Percentiles rank a stretch among this genome's conserved stretches.
Evolutionary conservation across 1,284 basidiomycete genomes (phyloP).

Genomic region (Austroboletus novae-zelandiae): DNA sequence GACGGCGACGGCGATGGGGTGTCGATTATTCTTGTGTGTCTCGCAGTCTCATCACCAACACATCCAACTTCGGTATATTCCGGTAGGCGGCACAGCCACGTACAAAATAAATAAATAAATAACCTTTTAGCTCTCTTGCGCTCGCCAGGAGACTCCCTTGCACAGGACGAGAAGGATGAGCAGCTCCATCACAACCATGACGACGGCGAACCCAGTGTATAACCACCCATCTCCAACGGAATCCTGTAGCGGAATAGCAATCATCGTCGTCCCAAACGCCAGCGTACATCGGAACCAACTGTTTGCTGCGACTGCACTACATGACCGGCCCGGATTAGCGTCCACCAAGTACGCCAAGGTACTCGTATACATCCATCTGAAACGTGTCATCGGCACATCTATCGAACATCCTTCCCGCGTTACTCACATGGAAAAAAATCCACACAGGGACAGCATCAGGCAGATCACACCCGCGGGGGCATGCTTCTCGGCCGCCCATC

Average conservation of each 20-base stretch:
- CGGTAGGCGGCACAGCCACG: conserved; percentile 23
- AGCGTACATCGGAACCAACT: conserved; percentile 66
- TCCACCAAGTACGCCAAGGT: conserved; percentile 78
- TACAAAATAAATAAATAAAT: conserved; percentile 14
- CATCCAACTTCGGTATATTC: conserved; percentile 21
- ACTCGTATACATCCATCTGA: conserved; percentile 68
- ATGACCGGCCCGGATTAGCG: conserved; percentile 71
- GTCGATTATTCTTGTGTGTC: conserved; percentile 29
- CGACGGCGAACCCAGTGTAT: conserved; percentile 69
- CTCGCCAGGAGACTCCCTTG: conserved; percentile 47
- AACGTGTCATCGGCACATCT: conserved; percentile 13
- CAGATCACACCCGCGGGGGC: conserved; percentile 63
- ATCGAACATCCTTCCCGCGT: conserved; percentile 7
- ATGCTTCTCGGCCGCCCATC: conserved; percentile 70
- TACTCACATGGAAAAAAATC: conserved; percentile 69
- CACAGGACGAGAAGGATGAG: conserved; percentile 53
- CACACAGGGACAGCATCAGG: conserved; percentile 60
- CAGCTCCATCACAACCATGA: conserved; percentile 52
- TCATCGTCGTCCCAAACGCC: conserved; percentile 70
- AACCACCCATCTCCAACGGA: conserved; percentile 68
- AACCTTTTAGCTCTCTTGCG: conserved; percentile 7
- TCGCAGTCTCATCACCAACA: conserved; percentile 27
- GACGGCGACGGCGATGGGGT: conserved; percentile 10
- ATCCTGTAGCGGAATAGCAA: conserved; percentile 63
- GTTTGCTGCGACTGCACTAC: conserved; percentile 69